Evolutionary conservation across 2,329 filamentous ascomycete genomes (phyloP).

Genomic region (Zymoseptoria passerinii): DNA sequence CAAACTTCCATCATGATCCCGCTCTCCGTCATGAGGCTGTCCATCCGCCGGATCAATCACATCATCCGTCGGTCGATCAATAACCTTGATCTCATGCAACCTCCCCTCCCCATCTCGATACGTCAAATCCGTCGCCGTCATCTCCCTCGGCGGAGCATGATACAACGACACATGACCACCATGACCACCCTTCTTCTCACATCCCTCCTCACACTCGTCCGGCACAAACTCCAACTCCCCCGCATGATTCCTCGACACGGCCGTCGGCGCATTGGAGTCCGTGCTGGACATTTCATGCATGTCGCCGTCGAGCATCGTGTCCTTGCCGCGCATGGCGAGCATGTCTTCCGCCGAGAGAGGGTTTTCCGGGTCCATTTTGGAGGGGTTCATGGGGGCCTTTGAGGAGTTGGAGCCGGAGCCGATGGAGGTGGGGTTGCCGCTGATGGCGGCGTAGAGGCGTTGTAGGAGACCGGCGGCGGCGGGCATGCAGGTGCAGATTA

Average conservation of each 20-base stretch:
- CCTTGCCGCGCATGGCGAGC: slow-evolving; percentile 7
- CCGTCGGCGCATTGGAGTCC: slow-evolving; percentile 9
- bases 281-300: slow-evolving; percentile 4
- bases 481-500: slow-evolving; percentile 16
- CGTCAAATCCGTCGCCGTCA: slow-evolving; percentile 12
- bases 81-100: slow-evolving; percentile 17
- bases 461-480: slow-evolving; percentile 14
- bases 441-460: slow-evolving; percentile 11
- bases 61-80: slow-evolving; percentile 14
- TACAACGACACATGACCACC: neutral
- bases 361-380: slow-evolving; percentile 13
- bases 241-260: slow-evolving; percentile 1
- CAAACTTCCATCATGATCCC: too few relatives aligned
- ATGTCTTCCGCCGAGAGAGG: slow-evolving; percentile 12
- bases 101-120: slow-evolving; percentile 14
- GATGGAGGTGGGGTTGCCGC: slow-evolving; percentile 8
- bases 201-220: neutral
- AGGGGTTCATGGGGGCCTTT: slow-evolving; percentile 11
- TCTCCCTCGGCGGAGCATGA: slow-evolving; percentile 11
- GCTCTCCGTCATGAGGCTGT: neutral
- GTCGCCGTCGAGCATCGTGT: slow-evolving; percentile 3
- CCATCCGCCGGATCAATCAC: neutral
- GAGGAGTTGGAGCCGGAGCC: slow-evolving; percentile 7
- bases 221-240: neutral
- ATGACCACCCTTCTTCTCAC: neutral